A percentile compares a stretch with the other conserved stretches of the same genome.
These are phyloP conservation scores for Acer campestre DNA, from an alignment of 345 rosid genomes.

Conservation along the genomic window DNA sequence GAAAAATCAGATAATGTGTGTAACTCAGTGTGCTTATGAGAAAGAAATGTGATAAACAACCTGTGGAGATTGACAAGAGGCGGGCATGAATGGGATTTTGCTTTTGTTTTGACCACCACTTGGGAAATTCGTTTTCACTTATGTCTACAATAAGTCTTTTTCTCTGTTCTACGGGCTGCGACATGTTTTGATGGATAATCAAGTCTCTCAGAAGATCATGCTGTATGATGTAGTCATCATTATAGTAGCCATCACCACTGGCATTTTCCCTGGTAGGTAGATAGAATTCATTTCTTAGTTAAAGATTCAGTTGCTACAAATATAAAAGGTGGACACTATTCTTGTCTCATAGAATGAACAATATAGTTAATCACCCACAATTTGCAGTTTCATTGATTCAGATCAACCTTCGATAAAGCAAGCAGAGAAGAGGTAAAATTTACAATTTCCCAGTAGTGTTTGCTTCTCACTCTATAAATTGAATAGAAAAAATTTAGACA, in stretches of 20 bases:
- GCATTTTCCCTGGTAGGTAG: conserved; percentile 39
- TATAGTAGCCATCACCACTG: conserved; percentile 9
- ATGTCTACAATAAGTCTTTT: conserved; percentile 43
- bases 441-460: too few species aligned
- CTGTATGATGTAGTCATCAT: conserved; percentile 44
- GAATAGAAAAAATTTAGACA: too few species aligned
- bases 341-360: too few species aligned
- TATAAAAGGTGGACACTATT: neutral
- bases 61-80: conserved; percentile 49
- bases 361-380: neutral
- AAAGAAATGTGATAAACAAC: conserved; percentile 13
- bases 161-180: conserved; percentile 21
- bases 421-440: too few species aligned
- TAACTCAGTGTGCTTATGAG: too few species aligned
- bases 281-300: conserved; percentile 5
- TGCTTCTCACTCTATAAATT: too few species aligned
- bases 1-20: neutral
- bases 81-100: conserved; percentile 29
- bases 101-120: conserved; percentile 44
- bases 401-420: too few species aligned
- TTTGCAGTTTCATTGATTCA: neutral
- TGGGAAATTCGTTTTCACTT: conserved; percentile 35
- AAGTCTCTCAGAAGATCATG: conserved; percentile 54
- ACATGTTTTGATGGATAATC: conserved; percentile 29
- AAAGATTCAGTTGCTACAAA: neutral